phyloP scores from a whole-genome alignment of 306 rosid genomes.

The Herpetospermum pedunculosum region DNA sequence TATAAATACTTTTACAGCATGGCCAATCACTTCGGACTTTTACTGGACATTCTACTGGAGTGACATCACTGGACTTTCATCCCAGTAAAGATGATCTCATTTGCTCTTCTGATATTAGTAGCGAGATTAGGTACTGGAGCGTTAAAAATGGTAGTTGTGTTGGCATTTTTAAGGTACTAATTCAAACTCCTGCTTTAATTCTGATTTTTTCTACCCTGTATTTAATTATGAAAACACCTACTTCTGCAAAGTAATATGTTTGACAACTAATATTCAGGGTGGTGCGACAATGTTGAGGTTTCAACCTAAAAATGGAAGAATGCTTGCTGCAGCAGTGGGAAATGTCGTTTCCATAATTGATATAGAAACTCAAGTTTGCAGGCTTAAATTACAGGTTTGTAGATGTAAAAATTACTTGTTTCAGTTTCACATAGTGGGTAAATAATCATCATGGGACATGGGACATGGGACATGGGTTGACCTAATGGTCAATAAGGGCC shows the following conservation, averaged over 20 bases:
- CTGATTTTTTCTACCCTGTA: not conserved
- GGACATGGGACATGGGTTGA: no score
- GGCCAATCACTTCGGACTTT: slow-evolving; percentile 56
- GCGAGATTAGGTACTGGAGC: slow-evolving; percentile 79
- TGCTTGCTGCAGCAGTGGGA: slow-evolving; percentile 57
- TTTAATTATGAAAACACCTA: not conserved
- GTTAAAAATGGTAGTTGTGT: slow-evolving; percentile 53
- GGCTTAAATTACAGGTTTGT: slow-evolving; percentile 44
- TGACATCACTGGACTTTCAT: slow-evolving; percentile 74
- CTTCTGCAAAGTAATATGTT: not conserved
- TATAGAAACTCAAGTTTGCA: slow-evolving; percentile 42
- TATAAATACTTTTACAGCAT: slow-evolving; percentile 40
- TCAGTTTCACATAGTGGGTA: no score
- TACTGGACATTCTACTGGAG: slow-evolving; percentile 52
- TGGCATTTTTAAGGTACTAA: slow-evolving; percentile 54
- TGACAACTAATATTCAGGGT: slow-evolving; percentile 38
- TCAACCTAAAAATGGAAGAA: slow-evolving; percentile 60
- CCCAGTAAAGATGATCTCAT: slow-evolving; percentile 62
- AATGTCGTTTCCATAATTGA: slow-evolving; percentile 46
- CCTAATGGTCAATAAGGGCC: no score
- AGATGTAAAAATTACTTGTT: not conserved
- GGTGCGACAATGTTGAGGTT: slow-evolving; percentile 72
- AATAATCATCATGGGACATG: no score
- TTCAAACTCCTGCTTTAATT: not conserved
- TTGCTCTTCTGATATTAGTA: slow-evolving; percentile 54